phyloP scores from a whole-genome alignment of 208 protist species.

The Crithidia bombi region DNA sequence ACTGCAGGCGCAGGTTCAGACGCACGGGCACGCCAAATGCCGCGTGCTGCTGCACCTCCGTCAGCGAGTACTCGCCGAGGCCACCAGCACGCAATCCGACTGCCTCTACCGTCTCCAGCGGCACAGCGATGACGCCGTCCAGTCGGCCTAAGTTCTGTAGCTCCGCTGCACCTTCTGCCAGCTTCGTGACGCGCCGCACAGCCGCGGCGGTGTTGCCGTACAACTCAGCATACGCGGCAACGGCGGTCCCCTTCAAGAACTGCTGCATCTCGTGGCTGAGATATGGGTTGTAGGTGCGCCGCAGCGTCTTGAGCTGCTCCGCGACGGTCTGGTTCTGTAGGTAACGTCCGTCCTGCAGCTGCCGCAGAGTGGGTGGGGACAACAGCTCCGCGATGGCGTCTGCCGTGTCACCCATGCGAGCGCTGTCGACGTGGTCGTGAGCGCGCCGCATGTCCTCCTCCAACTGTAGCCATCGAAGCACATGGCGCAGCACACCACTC shows the following conservation, averaged over 20 bases:
- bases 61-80: constrained; percentile 41
- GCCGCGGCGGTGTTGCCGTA: constrained; percentile 52
- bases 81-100: constrained; percentile 28
- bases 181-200: constrained; percentile 29
- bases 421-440: constrained; percentile 31
- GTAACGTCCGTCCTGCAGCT: constrained; percentile 45
- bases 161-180: constrained; percentile 21
- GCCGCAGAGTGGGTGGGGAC: constrained; percentile 43
- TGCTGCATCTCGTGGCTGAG: constrained; percentile 63
- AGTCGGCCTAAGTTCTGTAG: constrained; percentile 23
- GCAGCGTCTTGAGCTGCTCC: constrained; percentile 67
- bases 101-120: constrained; percentile 41
- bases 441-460: constrained; percentile 36
- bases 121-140: constrained; percentile 36
- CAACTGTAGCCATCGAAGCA: constrained; percentile 38
- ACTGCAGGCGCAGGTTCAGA: constrained; percentile 31
- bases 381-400: constrained; percentile 32
- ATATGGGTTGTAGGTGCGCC: constrained; percentile 73
- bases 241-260: constrained; percentile 68
- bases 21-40: constrained; percentile 70
- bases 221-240: constrained; percentile 79
- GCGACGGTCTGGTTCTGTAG: constrained; percentile 43
- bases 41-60: constrained; percentile 61
- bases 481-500: constrained; percentile 30
- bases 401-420: constrained; percentile 14